Evolutionary conservation across 2,329 filamentous ascomycete species (phyloP), one percentile per base, ranked within the genome.

Genomic region (Chrysoporthe austroafricana): DNA sequence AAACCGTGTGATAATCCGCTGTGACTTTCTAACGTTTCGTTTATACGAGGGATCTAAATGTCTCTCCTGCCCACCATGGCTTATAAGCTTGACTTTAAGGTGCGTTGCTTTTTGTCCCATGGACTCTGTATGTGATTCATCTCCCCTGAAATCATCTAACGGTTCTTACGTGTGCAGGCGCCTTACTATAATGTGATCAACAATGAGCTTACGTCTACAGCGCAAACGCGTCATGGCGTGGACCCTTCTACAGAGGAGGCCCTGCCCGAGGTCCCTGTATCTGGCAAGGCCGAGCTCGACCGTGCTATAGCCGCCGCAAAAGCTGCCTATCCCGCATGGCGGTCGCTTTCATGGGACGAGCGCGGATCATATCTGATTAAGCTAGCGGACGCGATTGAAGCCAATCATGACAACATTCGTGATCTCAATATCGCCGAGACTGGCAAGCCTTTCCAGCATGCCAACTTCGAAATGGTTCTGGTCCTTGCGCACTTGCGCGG

Each of bases 151-250:
- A 0, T 36, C 11, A 16, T 4, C 39, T 1, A 9, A 42, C 34
- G 14, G 16, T 14, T 21, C 11, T 26, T 18, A 26, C 8, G 4
- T 11, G 14, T 2, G 26, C 21, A 64, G 63, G 54, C 63, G 39
- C 42, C 63, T 1, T 85, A 83, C 72, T 77, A 78, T 70, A 86
- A 85, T 76, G 78, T 83, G 69, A 80, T 86, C 72, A 80, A 85
- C 69, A 84, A 83, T 68, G 76, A 84, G 74, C 74, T 82, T 69
- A 76, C 75, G 18, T 73, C 79, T n/a, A 84, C 82, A 0, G 67
- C 78, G 14, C 72, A 79, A 59, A 84, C 79, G 9, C 79, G 82
- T 62, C 80, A 81, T 71, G 79, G 80, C 44, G 77, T 84, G 72
- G 84, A 85, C 73, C 84, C 84, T 0, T 76, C 82, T 18, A 85